Evolutionary conservation across 176 grass and related monocot genomes (phyloP), one percentile per base, ranked within the genome.

Genomic region (Miscanthus lutarioriparius): DNA sequence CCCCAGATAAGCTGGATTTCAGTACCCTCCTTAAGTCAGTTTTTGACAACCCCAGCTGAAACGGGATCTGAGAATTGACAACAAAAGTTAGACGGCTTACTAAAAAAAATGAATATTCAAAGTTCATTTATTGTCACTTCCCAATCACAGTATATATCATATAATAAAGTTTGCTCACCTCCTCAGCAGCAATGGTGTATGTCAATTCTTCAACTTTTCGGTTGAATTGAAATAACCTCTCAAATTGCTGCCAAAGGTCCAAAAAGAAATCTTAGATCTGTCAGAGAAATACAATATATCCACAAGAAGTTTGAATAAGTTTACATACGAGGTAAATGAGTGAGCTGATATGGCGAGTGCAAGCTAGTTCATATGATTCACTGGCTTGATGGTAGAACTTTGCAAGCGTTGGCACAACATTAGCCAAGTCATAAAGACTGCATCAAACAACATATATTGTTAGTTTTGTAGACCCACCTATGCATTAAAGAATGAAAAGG

Each of bases 361-460:
- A 99, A 89, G 96, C 93, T 45, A 94, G 93, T 86, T 99, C 93
- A 69, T 99, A 99, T 49, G 86, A 83, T 92, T 94, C 93, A 81
- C 89, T 94, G 66, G 96, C 96, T 70, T 92, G 86, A 84, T 91
- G 90, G 72, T 99, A 99, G 84, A 91, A 99, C 35, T 92, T 99
- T n/a, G 88, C 90, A 83, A 99, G 90, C 49, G 93, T 92, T 62
- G 89, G 83, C 84, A 96, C 93, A 41, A 81, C 86, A 91, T 99
- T 99, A 61, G 96, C 93, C 86, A 99, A 87, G 59, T 99, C 91
- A 91, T 91, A 99, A 81, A 99, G 87, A 86, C 96, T 99, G 88
- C 93, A 96, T 81, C 64, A 75, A 88, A 51, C 39, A 77, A 44
- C 40, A 78, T 17, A 74, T 62, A 80, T 67, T 83, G 38, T 84